A percentile compares a stretch with the other conserved stretches of the same genome.
phyloP scores from a whole-genome alignment of 2,329 filamentous ascomycete genomes.

The Botrytis porri region DNA sequence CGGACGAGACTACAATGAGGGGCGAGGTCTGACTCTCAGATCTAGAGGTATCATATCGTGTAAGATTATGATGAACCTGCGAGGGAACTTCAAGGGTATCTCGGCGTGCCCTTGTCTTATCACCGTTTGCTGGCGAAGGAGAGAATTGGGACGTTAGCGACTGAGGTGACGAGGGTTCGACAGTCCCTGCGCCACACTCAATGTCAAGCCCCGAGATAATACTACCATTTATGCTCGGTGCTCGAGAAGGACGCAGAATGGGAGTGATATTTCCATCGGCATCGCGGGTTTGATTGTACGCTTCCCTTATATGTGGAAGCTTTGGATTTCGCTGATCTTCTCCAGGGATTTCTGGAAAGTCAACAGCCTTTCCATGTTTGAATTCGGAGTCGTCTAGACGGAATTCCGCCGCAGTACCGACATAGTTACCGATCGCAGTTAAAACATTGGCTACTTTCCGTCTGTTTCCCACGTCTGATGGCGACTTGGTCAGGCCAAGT shows the following conservation, averaged over 20 bases:
- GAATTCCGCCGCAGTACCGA: constrained; percentile 49
- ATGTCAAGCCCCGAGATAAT: constrained; percentile 35
- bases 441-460: constrained; percentile 46
- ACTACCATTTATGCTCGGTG: constrained; percentile 41
- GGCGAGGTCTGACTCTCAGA: constrained; percentile 20
- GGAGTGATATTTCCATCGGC: constrained; percentile 38
- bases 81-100: constrained; percentile 40
- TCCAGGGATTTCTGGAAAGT: constrained; percentile 56
- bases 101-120: constrained; percentile 23
- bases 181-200: constrained; percentile 26
- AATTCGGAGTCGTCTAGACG: constrained; percentile 50
- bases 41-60: constrained; percentile 14
- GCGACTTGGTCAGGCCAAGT: not conserved
- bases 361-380: constrained; percentile 44
- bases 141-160: constrained; percentile 19
- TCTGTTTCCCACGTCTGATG: constrained; percentile 37
- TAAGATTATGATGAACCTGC: constrained; percentile 37
- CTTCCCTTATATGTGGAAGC: constrained; percentile 41
- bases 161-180: constrained; percentile 22
- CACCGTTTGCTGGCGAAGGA: constrained; percentile 13
- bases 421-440: constrained; percentile 43
- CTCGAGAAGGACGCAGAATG: constrained; percentile 38
- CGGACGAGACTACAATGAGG: constrained; percentile 30
- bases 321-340: constrained; percentile 47
- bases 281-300: constrained; percentile 42